Evolutionary conservation across 176 grass and related monocot species (phyloP).

Genomic region (Puccinellia tenuiflora): DNA sequence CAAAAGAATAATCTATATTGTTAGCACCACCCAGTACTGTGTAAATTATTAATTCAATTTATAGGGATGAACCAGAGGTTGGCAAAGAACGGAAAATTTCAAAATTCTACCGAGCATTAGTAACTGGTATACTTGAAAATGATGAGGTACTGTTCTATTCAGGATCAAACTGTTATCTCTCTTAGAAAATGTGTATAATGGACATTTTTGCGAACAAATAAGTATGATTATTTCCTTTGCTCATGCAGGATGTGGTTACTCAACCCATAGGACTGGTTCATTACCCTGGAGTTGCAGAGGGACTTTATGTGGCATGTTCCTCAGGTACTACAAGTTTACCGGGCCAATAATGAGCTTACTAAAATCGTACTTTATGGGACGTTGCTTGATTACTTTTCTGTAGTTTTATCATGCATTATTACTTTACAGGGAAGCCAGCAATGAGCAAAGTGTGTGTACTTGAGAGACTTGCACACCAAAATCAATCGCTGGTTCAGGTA

Average conservation of each 20-base stretch:
- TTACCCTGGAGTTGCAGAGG: conserved; percentile 79
- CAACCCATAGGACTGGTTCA: conserved; percentile 78
- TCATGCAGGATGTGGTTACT: conserved; percentile 59
- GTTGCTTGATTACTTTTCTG: conserved; percentile 14
- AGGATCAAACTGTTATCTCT: background rate
- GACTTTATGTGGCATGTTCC: conserved; percentile 76
- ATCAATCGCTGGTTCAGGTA: conserved; percentile 79
- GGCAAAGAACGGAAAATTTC: conserved; percentile 57
- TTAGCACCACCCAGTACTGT: conserved; percentile 9
- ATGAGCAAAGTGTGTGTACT: conserved; percentile 81
- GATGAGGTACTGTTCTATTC: too few species aligned
- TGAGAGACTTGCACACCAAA: conserved; percentile 53
- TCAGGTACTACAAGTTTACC: conserved; percentile 42
- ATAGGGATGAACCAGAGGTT: conserved; percentile 47
- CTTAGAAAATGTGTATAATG: background rate
- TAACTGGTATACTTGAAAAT: conserved; percentile 58
- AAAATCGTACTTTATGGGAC: too few species aligned
- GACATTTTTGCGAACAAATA: background rate
- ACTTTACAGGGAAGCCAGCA: conserved; percentile 68
- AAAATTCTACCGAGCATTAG: conserved; percentile 86
- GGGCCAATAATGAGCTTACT: background rate
- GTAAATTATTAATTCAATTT: conserved; percentile 21
- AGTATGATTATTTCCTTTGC: conserved; percentile 10
- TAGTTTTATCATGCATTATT: background rate
- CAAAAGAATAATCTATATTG: background rate